These are phyloP conservation scores for Ambrosia trifida DNA, from an alignment of 129 eudicot species.

Conservation along the genomic window DNA sequence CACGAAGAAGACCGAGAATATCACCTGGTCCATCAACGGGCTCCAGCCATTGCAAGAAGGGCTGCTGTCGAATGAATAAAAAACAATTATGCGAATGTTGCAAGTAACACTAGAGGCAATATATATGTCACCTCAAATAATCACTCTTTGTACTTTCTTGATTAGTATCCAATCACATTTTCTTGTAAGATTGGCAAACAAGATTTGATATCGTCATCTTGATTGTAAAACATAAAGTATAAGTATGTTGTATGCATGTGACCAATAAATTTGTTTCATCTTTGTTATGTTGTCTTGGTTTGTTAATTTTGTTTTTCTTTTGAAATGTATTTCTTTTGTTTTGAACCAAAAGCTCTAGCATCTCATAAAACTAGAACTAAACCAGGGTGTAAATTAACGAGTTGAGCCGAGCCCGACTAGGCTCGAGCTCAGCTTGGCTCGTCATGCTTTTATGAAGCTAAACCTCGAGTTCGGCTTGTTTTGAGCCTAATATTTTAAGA, in stretches of 20 bases:
- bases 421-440: no score
- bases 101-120: not conserved
- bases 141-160: not conserved
- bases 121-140: not conserved
- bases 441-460: no score
- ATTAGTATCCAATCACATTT: not conserved
- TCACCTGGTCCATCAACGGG: conserved; percentile 17
- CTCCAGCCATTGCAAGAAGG: conserved; percentile 23
- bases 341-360: no score
- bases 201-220: not conserved
- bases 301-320: no score
- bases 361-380: no score
- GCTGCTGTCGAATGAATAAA: conserved; percentile 22
- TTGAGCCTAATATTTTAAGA: no score
- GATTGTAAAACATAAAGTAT: no score
- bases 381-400: no score
- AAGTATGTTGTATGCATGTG: not conserved
- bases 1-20: conserved; percentile 7
- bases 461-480: no score
- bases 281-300: not conserved
- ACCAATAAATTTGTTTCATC: not conserved
- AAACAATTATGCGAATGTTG: not conserved
- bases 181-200: not conserved
- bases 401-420: no score
- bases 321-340: no score